Evolutionary conservation across 352 stramenopile species (phyloP), one percentile per base, ranked within the genome.

Genomic region (Phytophthora ramorum): DNA sequence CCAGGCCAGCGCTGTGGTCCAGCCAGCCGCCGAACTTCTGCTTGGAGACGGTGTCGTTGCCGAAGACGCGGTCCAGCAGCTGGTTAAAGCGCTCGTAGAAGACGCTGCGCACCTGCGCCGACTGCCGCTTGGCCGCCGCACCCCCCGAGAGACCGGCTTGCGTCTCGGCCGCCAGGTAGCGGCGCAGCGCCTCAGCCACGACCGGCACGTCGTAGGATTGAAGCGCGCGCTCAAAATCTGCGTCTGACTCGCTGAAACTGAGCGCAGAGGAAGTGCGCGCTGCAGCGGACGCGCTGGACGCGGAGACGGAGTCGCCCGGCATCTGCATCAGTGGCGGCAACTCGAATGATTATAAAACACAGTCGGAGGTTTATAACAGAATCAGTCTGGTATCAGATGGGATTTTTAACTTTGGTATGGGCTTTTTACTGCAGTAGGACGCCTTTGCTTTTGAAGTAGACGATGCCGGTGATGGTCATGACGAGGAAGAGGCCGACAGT

Each of bases 61-160:
- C 87, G 57, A 92, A 93, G 3, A 95, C 48, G 32, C 87, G 85
- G 69, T 95, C 87, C 30, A 95, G 58, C 19, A 95, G 79, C 72
- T 92, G 87, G 73, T 93, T 93, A 56, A 95, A 92, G 26, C 87
- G 87, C 63, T 93, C 87, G 71, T 95, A 95, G 59, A 95, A 93
- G 54, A 91, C 83, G 55, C 87, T 82, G 34, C 89, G 87, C 30
- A 90, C 72, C 64, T 93, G 87, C 16, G 78, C 81, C n/a, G 83
- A 90, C 61, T 92, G 83, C 24, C 83, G 85, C 73, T 94, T 92
- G 69, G 79, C 73, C 1, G 68, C 68, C 7, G 22, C 22, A 3
- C 22, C 22, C 1, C 22, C 22, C 22, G 76, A 83, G 28, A 89
- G 58, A 53, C 71, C 82, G n/a, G 85, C 81, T 65, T 93, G 87